These are phyloP conservation scores for Afroboletus lepidellus DNA, from an alignment of 1,284 basidiomycete genomes.

Conservation along the genomic window DNA sequence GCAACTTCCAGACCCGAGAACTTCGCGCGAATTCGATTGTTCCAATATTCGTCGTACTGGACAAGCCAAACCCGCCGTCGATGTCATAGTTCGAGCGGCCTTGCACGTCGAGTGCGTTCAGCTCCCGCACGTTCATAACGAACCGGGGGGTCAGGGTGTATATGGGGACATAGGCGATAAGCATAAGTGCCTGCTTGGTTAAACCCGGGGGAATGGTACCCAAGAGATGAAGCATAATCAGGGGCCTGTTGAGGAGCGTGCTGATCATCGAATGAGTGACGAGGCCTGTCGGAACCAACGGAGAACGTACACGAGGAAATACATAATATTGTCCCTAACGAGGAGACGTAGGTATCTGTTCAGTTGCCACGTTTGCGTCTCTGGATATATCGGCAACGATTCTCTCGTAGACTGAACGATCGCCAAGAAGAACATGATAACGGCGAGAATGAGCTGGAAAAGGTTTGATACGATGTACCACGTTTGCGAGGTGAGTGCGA, in stretches of 20 bases:
- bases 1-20: neutral
- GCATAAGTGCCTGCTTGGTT: neutral
- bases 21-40: neutral
- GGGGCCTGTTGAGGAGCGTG: neutral
- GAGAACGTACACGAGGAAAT: neutral
- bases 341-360: conserved; percentile 6
- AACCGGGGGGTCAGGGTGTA: conserved; percentile 1
- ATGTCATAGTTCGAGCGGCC: neutral
- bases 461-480: neutral
- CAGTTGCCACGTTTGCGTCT: neutral
- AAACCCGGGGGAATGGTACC: neutral
- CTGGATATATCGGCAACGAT: neutral
- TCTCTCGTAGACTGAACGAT: neutral
- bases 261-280: neutral
- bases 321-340: neutral
- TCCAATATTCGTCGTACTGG: neutral
- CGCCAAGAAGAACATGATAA: neutral
- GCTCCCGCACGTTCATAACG: conserved; percentile 3
- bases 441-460: neutral
- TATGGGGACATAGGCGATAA: neutral
- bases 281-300: too few relatives aligned
- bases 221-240: neutral
- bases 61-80: conserved; percentile 2
- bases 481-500: neutral
- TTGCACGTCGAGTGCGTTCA: neutral